Percentiles rank a stretch among this genome's conserved stretches.
These are phyloP conservation scores for Elaphomyces granulatus DNA, from an alignment of 495 filamentous ascomycete species.

Conservation along the genomic window DNA sequence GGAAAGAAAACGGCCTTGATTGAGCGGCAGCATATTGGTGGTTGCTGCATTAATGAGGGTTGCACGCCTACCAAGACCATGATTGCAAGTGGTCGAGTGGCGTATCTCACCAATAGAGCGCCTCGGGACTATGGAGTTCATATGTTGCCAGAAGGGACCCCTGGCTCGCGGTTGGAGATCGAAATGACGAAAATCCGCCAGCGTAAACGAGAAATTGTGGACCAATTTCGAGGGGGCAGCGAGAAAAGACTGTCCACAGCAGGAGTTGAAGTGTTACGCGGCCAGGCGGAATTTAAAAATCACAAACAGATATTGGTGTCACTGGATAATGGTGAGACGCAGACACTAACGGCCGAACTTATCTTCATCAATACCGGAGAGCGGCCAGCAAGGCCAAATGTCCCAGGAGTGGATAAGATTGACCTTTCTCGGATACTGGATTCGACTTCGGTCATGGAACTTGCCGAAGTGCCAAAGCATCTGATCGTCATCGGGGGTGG, in stretches of 20 bases:
- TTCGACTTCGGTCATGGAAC: conserved; percentile 32
- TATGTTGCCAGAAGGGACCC: too few species aligned
- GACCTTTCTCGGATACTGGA: conserved; percentile 22
- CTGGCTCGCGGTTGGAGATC: too few species aligned
- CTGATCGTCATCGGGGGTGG: conserved; percentile 36
- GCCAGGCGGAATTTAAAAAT: too few species aligned
- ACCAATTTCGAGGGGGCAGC: too few species aligned
- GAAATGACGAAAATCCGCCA: too few species aligned
- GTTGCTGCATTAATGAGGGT: conserved; percentile 40
- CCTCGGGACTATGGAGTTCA: too few species aligned
- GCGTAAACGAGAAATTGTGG: too few species aligned
- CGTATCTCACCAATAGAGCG: conserved; percentile 25
- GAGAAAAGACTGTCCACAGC: too few species aligned
- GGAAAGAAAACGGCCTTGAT: conserved; percentile 26
- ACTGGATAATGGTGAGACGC: conserved; percentile 33
- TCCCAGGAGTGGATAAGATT: conserved; percentile 23
- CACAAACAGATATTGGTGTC: too few species aligned
- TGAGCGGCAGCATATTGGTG: conserved; percentile 33
- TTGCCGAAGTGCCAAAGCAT: conserved; percentile 31
- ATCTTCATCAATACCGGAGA: conserved; percentile 35
- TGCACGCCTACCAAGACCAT: conserved; percentile 42
- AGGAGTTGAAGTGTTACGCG: too few species aligned
- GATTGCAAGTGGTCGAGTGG: conserved; percentile 33
- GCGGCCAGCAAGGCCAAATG: conserved; percentile 19
- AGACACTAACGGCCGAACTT: conserved; percentile 22